A percentile compares a stretch with the other conserved stretches of the same genome.
Evolutionary conservation across 345 rosid genomes (phyloP).

Genomic region (Mangifera indica): DNA sequence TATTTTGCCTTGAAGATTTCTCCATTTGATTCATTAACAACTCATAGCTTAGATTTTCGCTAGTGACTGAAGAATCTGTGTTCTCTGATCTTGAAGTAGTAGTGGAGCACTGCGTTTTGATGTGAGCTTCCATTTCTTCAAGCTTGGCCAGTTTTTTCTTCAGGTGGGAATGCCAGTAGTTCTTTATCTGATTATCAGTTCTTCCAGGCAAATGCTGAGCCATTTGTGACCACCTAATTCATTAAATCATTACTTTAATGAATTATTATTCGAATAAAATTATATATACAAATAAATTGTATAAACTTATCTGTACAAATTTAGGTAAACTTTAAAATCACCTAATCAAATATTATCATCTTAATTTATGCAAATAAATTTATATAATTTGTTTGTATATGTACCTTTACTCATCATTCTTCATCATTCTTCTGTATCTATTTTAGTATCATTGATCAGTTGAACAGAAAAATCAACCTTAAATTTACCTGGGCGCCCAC

Average conservation of each 20-base stretch:
- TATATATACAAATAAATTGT: too few species aligned
- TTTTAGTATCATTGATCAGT: too few species aligned
- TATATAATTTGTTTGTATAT: too few species aligned
- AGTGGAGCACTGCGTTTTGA: constrained; percentile 21
- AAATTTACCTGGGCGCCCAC: neutral
- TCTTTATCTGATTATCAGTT: constrained; percentile 94
- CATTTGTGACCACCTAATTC: constrained; percentile 82
- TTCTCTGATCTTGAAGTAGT: constrained; percentile 33
- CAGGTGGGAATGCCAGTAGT: constrained; percentile 85
- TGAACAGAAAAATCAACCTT: neutral
- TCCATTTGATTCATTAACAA: constrained; percentile 14
- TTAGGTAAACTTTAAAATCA: too few species aligned
- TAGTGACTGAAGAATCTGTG: constrained; percentile 32
- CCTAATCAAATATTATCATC: too few species aligned
- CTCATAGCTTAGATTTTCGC: constrained; percentile 29
- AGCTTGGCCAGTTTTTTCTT: constrained; percentile 60
- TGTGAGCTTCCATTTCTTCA: constrained; percentile 33
- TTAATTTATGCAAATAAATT: too few species aligned
- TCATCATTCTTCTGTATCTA: too few species aligned
- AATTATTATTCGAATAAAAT: neutral
- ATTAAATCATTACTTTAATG: neutral
- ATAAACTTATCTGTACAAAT: too few species aligned
- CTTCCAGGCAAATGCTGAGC: constrained; percentile 89
- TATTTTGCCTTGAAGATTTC: constrained; percentile 22
- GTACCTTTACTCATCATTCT: too few species aligned